Conservation (phyloP, 2,329 filamentous ascomycete genomes). For the Proliferodiscus dingleyae region DNA sequence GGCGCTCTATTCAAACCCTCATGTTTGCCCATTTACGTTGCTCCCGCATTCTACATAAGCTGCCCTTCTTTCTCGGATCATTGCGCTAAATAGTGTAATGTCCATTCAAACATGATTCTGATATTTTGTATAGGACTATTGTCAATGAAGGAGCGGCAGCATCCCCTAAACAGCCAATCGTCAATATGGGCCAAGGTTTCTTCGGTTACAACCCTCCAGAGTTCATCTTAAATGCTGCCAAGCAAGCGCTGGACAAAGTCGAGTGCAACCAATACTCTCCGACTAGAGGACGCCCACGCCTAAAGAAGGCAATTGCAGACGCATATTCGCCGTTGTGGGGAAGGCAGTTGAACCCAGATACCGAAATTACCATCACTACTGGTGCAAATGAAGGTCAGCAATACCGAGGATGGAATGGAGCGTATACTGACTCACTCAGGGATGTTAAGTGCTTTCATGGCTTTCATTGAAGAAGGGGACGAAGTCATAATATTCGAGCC, state of each 20-base stretch:
- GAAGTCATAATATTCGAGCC: slow-evolving; percentile 98
- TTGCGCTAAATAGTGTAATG: too few species aligned
- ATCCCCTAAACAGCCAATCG: slow-evolving; percentile 58
- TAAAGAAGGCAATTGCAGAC: slow-evolving; percentile 89
- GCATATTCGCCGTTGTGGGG: slow-evolving; percentile 90
- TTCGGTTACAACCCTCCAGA: slow-evolving; percentile 91
- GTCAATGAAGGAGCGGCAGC: slow-evolving; percentile 61
- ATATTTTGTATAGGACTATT: slow-evolving; percentile 47
- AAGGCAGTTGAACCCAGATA: slow-evolving; percentile 75
- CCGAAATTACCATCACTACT: slow-evolving; percentile 91
- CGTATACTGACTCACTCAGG: slow-evolving; percentile 38
- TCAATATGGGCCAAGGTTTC: slow-evolving; percentile 65
- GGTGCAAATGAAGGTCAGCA: slow-evolving; percentile 70
- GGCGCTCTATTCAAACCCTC: too few species aligned
- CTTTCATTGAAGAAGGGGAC: slow-evolving; percentile 87
- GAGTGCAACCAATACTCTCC: slow-evolving; percentile 99
- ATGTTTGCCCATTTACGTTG: too few species aligned
- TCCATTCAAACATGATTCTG: too few species aligned
- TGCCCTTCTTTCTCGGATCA: neutral
- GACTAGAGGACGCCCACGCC: slow-evolving; percentile 83
- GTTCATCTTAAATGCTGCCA: slow-evolving; percentile 89
- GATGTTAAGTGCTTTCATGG: slow-evolving; percentile 98
- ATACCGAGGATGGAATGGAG: neutral
- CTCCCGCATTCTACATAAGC: too few species aligned
- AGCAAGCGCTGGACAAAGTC: slow-evolving; percentile 79